A percentile compares a stretch with the other conserved stretches of the same genome.
Evolutionary conservation across 2,329 filamentous ascomycete genomes (phyloP).

Genomic region (Ophiostoma triangulosporum): DNA sequence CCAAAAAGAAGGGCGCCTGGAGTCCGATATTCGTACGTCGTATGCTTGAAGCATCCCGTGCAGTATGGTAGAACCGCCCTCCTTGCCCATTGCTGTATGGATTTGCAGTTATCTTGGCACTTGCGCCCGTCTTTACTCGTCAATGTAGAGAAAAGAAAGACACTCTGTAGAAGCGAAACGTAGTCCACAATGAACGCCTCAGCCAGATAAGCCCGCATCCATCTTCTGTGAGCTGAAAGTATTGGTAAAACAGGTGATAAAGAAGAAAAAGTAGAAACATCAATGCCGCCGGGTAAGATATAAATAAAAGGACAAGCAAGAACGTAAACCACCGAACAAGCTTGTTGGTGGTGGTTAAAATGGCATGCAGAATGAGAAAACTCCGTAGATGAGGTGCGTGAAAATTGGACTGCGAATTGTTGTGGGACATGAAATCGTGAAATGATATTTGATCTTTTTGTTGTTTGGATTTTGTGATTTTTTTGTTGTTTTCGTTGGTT

Average conservation of each 20-base stretch:
- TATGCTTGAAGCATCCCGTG: background rate
- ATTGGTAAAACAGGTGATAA: slow-evolving; percentile 4
- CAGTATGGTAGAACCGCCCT: background rate
- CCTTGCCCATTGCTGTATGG: background rate
- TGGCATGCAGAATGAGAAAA: background rate
- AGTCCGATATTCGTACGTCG: background rate
- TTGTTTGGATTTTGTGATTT: background rate
- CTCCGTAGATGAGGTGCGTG: background rate
- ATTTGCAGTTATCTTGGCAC: background rate
- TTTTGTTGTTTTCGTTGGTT: background rate
- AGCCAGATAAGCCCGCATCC: background rate
- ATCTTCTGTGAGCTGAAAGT: background rate
- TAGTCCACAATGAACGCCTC: background rate
- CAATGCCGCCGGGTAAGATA: background rate
- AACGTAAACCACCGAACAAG: background rate
- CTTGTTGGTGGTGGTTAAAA: background rate
- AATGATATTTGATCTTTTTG: background rate
- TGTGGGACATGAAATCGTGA: slow-evolving; percentile 1
- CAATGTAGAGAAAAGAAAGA: background rate
- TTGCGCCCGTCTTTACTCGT: background rate
- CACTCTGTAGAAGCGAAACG: background rate
- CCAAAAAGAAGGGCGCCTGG: background rate
- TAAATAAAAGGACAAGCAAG: background rate
- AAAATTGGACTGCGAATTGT: background rate
- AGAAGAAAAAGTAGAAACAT: background rate